These are phyloP conservation scores for Gynandropsis gynandra DNA, from an alignment of 345 rosid genomes.

Conservation along the genomic window DNA sequence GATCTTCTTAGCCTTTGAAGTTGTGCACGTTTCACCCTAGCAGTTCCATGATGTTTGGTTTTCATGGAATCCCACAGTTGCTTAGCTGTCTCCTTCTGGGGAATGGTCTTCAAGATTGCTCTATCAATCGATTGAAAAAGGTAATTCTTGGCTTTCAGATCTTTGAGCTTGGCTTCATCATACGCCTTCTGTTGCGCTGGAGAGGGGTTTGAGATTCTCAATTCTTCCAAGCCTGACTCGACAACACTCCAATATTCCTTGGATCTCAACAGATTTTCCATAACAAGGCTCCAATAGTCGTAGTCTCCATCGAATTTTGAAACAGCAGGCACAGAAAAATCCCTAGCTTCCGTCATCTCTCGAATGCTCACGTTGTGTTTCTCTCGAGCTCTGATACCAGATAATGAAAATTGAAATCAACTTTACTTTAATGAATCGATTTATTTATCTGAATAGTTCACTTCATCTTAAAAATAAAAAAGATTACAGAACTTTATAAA, in stretches of 20 bases:
- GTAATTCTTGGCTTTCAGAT: neutral
- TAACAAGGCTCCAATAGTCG: constrained; percentile 10
- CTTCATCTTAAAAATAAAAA: too few species aligned
- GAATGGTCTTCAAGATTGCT: neutral
- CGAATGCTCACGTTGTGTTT: too few species aligned
- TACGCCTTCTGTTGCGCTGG: neutral
- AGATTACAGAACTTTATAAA: too few species aligned
- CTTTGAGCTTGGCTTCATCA: neutral
- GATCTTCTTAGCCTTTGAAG: neutral
- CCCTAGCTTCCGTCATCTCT: too few species aligned
- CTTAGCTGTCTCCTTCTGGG: neutral
- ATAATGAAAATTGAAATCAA: too few species aligned
- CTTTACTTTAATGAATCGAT: too few species aligned
- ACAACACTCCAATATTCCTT: neutral
- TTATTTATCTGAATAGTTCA: too few species aligned
- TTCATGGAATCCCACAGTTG: too few species aligned
- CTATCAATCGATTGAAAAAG: neutral
- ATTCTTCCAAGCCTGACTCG: neutral
- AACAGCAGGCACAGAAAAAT: too few species aligned
- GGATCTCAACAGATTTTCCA: constrained; percentile 1
- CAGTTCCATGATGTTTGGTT: neutral
- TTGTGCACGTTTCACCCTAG: neutral
- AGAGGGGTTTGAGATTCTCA: too few species aligned
- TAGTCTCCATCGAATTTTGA: too few species aligned
- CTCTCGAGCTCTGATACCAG: too few species aligned